Percentiles rank a stretch among this genome's conserved stretches.
Evolutionary conservation across 2,329 filamentous ascomycete genomes (phyloP).

Genomic region (Hypomyces perniciosus): DNA sequence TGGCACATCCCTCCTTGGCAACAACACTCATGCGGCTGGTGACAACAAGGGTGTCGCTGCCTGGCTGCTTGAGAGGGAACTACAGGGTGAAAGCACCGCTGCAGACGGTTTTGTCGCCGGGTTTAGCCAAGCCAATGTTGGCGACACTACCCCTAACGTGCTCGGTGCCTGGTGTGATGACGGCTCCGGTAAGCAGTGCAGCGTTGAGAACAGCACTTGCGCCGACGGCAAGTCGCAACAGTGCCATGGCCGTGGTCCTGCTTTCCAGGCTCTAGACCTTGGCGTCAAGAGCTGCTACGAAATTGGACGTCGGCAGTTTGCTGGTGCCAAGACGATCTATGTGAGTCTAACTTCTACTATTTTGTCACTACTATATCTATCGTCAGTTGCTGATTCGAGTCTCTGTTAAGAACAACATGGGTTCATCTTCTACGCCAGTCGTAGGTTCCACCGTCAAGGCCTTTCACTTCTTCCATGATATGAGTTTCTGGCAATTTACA

Average conservation of each 20-base stretch:
- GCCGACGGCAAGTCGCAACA: constrained; percentile 59
- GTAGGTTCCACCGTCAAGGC: constrained; percentile 64
- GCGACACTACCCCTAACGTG: constrained; percentile 85
- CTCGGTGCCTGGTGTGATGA: constrained; percentile 87
- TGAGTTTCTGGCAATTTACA: constrained; percentile 67
- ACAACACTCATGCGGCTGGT: constrained; percentile 86
- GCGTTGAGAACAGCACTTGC: constrained; percentile 79
- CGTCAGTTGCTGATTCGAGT: too few species aligned
- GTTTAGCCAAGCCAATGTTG: constrained; percentile 87
- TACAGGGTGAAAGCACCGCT: constrained; percentile 47
- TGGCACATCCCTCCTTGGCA: constrained; percentile 83
- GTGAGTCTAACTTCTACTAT: constrained; percentile 21
- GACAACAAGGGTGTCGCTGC: constrained; percentile 96
- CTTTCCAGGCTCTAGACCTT: constrained; percentile 60
- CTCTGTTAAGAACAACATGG: constrained; percentile 46
- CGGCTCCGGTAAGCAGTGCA: constrained; percentile 65
- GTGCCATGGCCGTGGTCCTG: constrained; percentile 69
- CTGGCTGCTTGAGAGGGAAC: constrained; percentile 70
- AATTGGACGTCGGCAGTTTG: constrained; percentile 67
- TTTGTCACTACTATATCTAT: not conserved
- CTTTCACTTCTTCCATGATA: constrained; percentile 80
- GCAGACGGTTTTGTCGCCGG: constrained; percentile 74
- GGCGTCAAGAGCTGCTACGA: constrained; percentile 71
- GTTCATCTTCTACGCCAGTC: constrained; percentile 42
- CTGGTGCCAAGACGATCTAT: constrained; percentile 45